Base-by-base conservation (phyloP, 2,329 filamentous ascomycete genomes). In the Pseudogymnoascus sp. region DNA sequence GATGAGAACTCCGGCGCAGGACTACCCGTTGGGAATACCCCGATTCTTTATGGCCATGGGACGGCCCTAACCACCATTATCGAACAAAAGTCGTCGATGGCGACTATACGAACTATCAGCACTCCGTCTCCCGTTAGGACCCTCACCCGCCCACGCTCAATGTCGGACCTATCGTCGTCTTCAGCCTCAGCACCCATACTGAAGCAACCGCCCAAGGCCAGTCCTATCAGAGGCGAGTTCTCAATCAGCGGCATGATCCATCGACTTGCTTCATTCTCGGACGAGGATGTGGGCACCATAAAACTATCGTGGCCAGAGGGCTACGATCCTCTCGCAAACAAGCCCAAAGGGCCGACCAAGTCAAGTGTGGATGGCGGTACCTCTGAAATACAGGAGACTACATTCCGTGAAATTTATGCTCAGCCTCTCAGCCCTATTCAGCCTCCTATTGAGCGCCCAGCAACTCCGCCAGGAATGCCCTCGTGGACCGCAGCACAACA, bases 1-100 rank as follows among this genome's bases (percentile, higher is more conserved):
- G 69, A 69, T 2, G 72, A 72, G 18, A 73, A 72, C 1, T 71
- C 71, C 1, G 66, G 72, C n/a, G 71, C 69, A 3, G 67, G 65
- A 5, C n/a, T 40, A 6, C 9, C 59, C 66, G 72, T 62, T 46
- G 62, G 62, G 37, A 71, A 71, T 59, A 72, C 71, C 1, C 71
- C 69, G 3, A 77, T 78, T 66, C 67, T 74, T 1, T 78, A 78
- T 65, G 76, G 76, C 18, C 69, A 72, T 63, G 76, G 76, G 18
- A 78, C 76, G 3, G 68, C 73, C 28, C 71, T 78, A 1, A 70
- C 72, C 18, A 76, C 77, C 12, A 78, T 78, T 65, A 69, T 72
- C n/a, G 77, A 78, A 68, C 74, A 77, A 67, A 75, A 73, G 62
- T 60, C 59, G 14, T 77, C 75, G 66, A 68, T 68, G 61, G 66